phyloP scores from a whole-genome alignment of 352 stramenopile species.

The Phytophthora kernoviae region DNA sequence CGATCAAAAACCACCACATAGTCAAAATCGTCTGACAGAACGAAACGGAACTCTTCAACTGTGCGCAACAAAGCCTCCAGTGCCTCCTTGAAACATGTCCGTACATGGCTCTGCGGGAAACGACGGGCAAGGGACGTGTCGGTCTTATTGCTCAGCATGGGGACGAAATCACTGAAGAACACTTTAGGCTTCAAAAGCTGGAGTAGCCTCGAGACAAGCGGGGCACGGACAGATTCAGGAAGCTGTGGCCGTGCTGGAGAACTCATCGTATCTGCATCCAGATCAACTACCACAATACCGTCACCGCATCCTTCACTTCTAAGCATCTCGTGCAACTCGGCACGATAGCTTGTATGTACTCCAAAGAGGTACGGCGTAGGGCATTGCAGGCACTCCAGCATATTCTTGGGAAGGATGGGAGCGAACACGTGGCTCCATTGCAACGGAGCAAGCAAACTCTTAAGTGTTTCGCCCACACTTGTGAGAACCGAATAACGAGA shows the following conservation, averaged over 20 bases:
- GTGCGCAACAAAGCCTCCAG: constrained; percentile 56
- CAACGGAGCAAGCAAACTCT: constrained; percentile 76
- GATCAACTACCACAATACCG: constrained; percentile 73
- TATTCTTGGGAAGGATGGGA: constrained; percentile 77
- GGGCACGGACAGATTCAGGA: constrained; percentile 45
- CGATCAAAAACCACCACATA: constrained; percentile 88
- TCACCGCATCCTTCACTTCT: constrained; percentile 73
- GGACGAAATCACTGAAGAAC: constrained; percentile 80
- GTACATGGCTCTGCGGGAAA: constrained; percentile 68
- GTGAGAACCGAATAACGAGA: constrained; percentile 83
- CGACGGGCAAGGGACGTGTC: constrained; percentile 28
- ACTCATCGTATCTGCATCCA: constrained; percentile 69
- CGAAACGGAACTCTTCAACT: constrained; percentile 82
- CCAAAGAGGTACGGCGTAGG: constrained; percentile 88
- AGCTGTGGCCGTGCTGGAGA: constrained; percentile 44
- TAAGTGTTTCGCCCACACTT: constrained; percentile 77
- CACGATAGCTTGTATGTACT: constrained; percentile 75
- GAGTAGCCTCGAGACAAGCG: constrained; percentile 54
- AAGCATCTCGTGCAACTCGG: constrained; percentile 76
- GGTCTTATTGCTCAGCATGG: constrained; percentile 50
- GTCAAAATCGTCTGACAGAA: constrained; percentile 88
- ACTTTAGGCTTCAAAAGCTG: constrained; percentile 76
- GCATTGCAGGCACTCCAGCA: constrained; percentile 86
- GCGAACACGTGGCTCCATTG: constrained; percentile 89
- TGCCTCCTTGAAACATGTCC: constrained; percentile 58